These are phyloP conservation scores for Rhizopogon vulgaris DNA, from an alignment of 768 basidiomycete species.

Conservation along the genomic window DNA sequence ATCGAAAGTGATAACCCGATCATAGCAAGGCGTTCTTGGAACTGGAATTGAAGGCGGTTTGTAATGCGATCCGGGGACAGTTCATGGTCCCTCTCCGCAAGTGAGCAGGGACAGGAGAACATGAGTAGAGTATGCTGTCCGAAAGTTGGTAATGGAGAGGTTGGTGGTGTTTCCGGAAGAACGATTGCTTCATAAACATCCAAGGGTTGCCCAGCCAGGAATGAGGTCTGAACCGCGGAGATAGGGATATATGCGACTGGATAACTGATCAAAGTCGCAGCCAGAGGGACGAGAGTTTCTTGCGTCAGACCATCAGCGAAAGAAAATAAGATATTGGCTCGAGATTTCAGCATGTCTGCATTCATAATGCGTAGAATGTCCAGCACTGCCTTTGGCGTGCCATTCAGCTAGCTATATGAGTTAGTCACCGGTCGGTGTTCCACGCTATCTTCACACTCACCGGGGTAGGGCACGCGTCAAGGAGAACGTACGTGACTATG, in stretches of 20 bases:
- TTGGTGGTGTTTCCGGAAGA: not conserved
- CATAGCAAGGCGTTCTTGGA: constrained; percentile 24
- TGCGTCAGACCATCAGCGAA: constrained; percentile 23
- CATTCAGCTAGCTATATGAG: constrained; percentile 6
- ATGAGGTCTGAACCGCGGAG: constrained; percentile 27
- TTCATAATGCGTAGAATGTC: constrained; percentile 10
- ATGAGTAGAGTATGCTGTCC: constrained; percentile 38
- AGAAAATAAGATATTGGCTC: constrained; percentile 17
- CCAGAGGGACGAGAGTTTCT: constrained; percentile 40
- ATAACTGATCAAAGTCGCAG: constrained; percentile 57
- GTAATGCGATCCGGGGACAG: constrained; percentile 19
- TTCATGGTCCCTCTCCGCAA: constrained; percentile 9
- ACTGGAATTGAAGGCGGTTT: constrained; percentile 27
- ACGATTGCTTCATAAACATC: constrained; percentile 40
- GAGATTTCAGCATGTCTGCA: constrained; percentile 3
- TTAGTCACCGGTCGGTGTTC: not conserved
- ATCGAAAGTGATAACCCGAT: constrained; percentile 19
- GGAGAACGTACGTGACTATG: constrained; percentile 12
- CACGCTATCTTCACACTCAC: constrained; percentile 10
- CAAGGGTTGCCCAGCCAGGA: constrained; percentile 41
- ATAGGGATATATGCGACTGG: constrained; percentile 51
- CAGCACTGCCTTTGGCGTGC: constrained; percentile 8
- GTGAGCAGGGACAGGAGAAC: constrained; percentile 49
- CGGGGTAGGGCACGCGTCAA: constrained; percentile 12
- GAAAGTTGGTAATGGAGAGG: not conserved